These are phyloP conservation scores for Ambrosia artemisiifolia DNA, from an alignment of 129 eudicot species.

Conservation along the genomic window DNA sequence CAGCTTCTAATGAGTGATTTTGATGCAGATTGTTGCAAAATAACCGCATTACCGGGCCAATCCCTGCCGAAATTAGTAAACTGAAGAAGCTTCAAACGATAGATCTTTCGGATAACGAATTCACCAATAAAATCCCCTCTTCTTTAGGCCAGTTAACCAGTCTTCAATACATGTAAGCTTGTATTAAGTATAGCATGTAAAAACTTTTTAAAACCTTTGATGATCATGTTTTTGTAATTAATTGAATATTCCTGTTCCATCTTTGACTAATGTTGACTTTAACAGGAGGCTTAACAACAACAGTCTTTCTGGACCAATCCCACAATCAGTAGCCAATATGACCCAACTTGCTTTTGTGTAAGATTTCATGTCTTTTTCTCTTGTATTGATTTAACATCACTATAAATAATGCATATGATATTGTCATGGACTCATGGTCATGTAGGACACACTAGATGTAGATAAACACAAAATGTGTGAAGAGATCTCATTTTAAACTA, in stretches of 20 bases:
- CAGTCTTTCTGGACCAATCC: slow-evolving; percentile 68
- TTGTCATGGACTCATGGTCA: slow-evolving; percentile 23
- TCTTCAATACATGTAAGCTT: slow-evolving; percentile 77
- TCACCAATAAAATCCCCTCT: slow-evolving; percentile 63
- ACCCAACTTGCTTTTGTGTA: slow-evolving; percentile 73
- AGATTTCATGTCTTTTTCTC: slow-evolving; percentile 22
- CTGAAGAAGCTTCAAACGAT: slow-evolving; percentile 73
- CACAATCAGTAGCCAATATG: slow-evolving; percentile 60
- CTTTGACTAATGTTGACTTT: slow-evolving; percentile 2
- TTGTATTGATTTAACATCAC: slow-evolving; percentile 13
- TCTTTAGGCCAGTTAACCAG: slow-evolving; percentile 55
- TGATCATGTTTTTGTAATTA: slow-evolving; percentile 3
- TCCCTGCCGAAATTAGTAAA: slow-evolving; percentile 70
- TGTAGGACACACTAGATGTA: slow-evolving; percentile 23
- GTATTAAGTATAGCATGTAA: slow-evolving; percentile 5
- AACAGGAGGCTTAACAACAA: slow-evolving; percentile 87
- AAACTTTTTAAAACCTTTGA: neutral
- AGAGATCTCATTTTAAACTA: neutral
- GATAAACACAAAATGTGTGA: neutral
- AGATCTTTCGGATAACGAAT: slow-evolving; percentile 80
- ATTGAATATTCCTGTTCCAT: slow-evolving; percentile 18
- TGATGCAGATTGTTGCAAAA: slow-evolving; percentile 70
- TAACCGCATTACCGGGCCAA: slow-evolving; percentile 73
- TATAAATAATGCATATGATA: slow-evolving; percentile 10
- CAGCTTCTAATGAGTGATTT: slow-evolving; percentile 9